Evolutionary conservation across 140 eudicot genomes (phyloP), one percentile per base, ranked within the genome.

Genomic region (Bidens hawaiensis): DNA sequence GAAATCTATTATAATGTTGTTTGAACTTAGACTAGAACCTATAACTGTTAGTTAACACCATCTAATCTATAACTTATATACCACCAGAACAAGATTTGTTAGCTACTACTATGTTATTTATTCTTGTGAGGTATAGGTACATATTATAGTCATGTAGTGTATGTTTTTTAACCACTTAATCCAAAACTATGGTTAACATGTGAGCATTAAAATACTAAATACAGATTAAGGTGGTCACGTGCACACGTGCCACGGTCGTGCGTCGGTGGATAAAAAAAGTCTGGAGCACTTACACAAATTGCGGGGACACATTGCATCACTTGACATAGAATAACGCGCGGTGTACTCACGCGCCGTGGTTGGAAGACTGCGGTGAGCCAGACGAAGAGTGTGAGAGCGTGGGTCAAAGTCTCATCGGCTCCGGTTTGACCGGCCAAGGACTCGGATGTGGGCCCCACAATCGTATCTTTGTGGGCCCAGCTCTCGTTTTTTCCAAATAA

Each of bases 211-310:
- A 54, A 49, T 27, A 41, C 5, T 46, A 54, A 13, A 55, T 21
- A 10, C 26, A 48, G 71, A 58, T 63, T 50, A 71, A 61, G 77
- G 64, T 63, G 33, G 75, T 84, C 89, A 88, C 89, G 89, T 87
- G 96, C 60, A 60, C 96, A 88, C 94, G 94, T 88, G 94, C 73
- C 67, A 34, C 34, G 73, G 58, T 82, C 74, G 83, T 60, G 86
- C 73, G 87, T 79, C 84, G 87, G 84, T 86, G 87, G 79, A 71
- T 48, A 79, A 77, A 85, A 33, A 76, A 82, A 56, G 65, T 38
- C 42, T 42, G 52, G 63, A 40, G 71, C 78, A 53, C 66, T 72
- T 63, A 75, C 94, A 82, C 74, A 81, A 74, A 79, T 85, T 79
- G 86, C 89, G 86, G 89, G 73, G 62, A 57, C 68, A 65, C 73